phyloP scores from a whole-genome alignment of 2,329 filamentous ascomycete genomes.

The Xylaria sp. region DNA sequence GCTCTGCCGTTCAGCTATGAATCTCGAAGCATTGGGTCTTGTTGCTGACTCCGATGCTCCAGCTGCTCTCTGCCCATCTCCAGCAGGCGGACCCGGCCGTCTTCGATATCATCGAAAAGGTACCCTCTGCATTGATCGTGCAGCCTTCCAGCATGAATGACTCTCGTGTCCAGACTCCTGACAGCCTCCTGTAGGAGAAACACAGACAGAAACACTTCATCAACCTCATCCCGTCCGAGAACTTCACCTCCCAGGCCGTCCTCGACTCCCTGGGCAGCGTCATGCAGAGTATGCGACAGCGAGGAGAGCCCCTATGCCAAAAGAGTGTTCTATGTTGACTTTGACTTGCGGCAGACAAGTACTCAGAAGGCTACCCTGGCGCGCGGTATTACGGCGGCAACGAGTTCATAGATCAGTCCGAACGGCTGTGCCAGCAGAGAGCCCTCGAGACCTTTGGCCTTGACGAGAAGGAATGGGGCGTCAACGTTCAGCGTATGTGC shows the following conservation, averaged over 20 bases:
- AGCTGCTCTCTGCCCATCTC: conserved; percentile 77
- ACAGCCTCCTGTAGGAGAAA: conserved; percentile 67
- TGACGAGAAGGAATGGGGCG: conserved; percentile 83
- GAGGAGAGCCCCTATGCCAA: neutral
- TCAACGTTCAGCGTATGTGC: conserved; percentile 80
- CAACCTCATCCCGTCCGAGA: conserved; percentile 92
- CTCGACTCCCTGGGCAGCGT: conserved; percentile 87
- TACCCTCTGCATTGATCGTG: conserved; percentile 34
- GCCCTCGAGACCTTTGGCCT: conserved; percentile 84
- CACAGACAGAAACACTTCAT: conserved; percentile 95
- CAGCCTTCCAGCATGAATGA: neutral
- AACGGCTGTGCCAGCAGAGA: conserved; percentile 82
- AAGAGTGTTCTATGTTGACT: conserved; percentile 1
- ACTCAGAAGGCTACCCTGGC: conserved; percentile 96
- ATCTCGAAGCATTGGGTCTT: neutral
- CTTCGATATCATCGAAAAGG: conserved; percentile 86
- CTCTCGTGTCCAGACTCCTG: conserved; percentile 3
- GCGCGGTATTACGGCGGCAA: conserved; percentile 96
- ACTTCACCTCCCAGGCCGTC: conserved; percentile 90
- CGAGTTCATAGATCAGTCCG: conserved; percentile 88
- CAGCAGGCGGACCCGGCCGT: conserved; percentile 81
- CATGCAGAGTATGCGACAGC: conserved; percentile 72
- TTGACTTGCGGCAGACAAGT: conserved; percentile 63
- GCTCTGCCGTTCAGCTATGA: neutral
- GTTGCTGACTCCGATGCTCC: conserved; percentile 16